Percentiles rank a stretch among this genome's conserved stretches.
Conservation (phyloP, 2,329 filamentous ascomycete genomes). For the Aspergillus piperis region DNA sequence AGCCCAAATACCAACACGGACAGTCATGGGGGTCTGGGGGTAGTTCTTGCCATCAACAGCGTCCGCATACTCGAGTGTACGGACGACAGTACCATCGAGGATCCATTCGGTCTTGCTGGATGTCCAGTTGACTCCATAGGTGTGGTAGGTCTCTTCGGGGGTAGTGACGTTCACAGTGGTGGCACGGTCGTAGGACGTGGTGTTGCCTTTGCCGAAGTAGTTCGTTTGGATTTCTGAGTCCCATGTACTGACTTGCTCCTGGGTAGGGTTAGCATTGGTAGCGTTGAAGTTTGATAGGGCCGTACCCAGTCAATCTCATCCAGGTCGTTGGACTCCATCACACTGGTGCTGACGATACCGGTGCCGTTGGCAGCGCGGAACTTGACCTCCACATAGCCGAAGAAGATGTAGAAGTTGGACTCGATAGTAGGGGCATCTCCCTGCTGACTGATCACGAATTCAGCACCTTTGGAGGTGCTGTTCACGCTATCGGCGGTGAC, state of each 20-base stretch:
- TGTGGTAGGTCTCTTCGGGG: slow-evolving; percentile 55
- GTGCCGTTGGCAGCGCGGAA: slow-evolving; percentile 83
- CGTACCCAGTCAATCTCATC: slow-evolving; percentile 98
- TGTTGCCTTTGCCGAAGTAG: slow-evolving; percentile 93
- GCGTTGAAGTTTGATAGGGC: slow-evolving; percentile 56
- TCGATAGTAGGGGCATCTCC: slow-evolving; percentile 84
- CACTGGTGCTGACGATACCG: slow-evolving; percentile 90
- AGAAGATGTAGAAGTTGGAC: slow-evolving; percentile 98
- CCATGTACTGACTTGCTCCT: slow-evolving; percentile 41
- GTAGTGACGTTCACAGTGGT: slow-evolving; percentile 68
- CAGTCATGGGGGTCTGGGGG: slow-evolving; percentile 73
- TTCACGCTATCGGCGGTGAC: slow-evolving; percentile 65
- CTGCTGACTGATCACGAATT: slow-evolving; percentile 73
- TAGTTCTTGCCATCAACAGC: slow-evolving; percentile 61
- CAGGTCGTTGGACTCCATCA: slow-evolving; percentile 84
- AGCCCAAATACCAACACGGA: slow-evolving; percentile 70
- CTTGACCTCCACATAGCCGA: slow-evolving; percentile 81
- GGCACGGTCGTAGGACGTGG: slow-evolving; percentile 75
- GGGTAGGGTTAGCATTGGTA: slow-evolving; percentile 47
- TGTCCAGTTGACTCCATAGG: slow-evolving; percentile 64
- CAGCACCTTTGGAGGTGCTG: slow-evolving; percentile 70
- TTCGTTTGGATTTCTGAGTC: slow-evolving; percentile 67
- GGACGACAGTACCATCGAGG: slow-evolving; percentile 62
- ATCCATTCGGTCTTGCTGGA: slow-evolving; percentile 64
- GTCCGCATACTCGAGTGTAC: slow-evolving; percentile 62